phyloP scores from a whole-genome alignment of 176 grass and related monocot genomes.

The Cymbopogon citratus region DNA sequence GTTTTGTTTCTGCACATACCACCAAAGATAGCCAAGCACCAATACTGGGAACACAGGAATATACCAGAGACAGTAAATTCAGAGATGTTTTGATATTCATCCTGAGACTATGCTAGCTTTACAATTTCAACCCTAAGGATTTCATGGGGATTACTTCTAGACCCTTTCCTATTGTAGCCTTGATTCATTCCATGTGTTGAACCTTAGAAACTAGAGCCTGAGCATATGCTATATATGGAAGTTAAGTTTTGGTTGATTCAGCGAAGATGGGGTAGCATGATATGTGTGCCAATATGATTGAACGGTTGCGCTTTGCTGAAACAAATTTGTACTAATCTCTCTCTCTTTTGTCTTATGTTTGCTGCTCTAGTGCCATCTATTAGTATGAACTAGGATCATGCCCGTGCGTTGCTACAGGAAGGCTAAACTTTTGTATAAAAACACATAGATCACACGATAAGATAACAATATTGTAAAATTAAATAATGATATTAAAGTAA shows the following conservation, averaged over 20 bases:
- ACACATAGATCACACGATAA: no score
- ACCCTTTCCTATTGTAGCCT: neutral
- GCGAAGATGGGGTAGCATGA: neutral
- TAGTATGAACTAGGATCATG: no score
- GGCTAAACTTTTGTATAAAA: no score
- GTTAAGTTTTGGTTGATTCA: neutral
- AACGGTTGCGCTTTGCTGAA: neutral
- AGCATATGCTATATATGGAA: neutral
- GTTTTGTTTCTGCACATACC: slow-evolving; percentile 30
- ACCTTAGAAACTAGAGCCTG: neutral
- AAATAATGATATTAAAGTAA: no score
- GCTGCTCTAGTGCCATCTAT: neutral
- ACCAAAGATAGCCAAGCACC: slow-evolving; percentile 9
- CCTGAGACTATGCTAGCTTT: neutral
- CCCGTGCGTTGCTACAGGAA: no score
- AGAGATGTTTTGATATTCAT: slow-evolving; percentile 19
- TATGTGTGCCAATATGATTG: neutral
- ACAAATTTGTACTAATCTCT: neutral
- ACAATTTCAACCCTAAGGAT: neutral
- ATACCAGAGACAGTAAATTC: slow-evolving; percentile 18
- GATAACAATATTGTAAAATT: no score
- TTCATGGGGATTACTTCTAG: neutral
- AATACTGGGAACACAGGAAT: slow-evolving; percentile 9
- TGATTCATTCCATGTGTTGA: neutral
- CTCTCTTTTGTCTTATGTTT: neutral